Conservation (phyloP, 2,329 filamentous ascomycete species). For the Colletotrichum liriopes region DNA sequence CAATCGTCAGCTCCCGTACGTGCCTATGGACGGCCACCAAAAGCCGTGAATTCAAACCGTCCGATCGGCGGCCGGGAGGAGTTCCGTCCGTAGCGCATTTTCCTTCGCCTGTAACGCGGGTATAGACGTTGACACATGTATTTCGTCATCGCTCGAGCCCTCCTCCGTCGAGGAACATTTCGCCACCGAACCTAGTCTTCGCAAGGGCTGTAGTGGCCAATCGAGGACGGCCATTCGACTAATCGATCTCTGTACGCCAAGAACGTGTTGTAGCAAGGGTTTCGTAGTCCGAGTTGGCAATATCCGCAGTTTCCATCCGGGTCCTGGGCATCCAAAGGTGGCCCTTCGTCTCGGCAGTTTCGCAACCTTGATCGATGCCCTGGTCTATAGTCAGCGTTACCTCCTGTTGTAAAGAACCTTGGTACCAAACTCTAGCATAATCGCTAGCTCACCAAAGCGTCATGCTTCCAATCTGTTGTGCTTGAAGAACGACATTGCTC, state of each 20-base stretch:
- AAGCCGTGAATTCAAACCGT: background rate
- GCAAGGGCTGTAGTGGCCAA: background rate
- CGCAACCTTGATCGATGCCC: background rate
- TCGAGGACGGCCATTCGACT: background rate
- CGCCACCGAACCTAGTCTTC: background rate
- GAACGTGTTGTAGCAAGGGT: background rate
- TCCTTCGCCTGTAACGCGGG: background rate
- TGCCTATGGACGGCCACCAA: background rate
- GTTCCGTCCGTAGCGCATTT: background rate
- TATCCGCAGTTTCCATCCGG: slow-evolving; percentile 9
- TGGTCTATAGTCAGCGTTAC: background rate
- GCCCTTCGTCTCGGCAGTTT: background rate
- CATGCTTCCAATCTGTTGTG: background rate
- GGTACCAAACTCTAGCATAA: background rate
- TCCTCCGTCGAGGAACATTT: background rate
- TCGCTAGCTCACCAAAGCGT: background rate
- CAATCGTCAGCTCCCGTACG: background rate
- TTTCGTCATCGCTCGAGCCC: background rate
- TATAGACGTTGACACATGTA: background rate
- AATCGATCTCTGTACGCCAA: background rate
- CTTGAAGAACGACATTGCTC: background rate
- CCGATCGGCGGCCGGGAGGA: background rate
- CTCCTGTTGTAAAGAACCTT: background rate
- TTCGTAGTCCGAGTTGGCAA: background rate
- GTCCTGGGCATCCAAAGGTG: background rate